A percentile compares a stretch with the other conserved stretches of the same genome.
phyloP scores from a whole-genome alignment of 108 stramenopile genomes.

The Schizochytrium sp. region DNA sequence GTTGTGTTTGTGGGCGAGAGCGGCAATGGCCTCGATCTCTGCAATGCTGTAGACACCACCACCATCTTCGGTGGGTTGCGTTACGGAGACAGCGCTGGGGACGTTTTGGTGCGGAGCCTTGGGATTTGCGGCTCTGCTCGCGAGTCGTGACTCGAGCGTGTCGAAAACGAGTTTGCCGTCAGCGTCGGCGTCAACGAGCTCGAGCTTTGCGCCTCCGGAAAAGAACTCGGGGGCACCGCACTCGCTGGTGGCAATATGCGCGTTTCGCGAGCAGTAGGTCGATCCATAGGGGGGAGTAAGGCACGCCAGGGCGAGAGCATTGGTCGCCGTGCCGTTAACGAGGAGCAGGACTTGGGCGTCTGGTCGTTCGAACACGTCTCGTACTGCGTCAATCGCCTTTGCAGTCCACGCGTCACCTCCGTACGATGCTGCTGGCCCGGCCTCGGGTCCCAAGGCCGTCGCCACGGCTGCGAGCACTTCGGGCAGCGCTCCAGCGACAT shows the following conservation, averaged over 20 bases:
- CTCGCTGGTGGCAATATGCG: neutral
- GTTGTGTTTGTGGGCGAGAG: neutral
- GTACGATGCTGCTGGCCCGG: neutral
- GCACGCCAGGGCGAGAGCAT: neutral
- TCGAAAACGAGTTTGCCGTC: neutral
- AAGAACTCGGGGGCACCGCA: neutral
- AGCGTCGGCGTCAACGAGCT: neutral
- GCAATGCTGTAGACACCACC: neutral
- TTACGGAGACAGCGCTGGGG: neutral
- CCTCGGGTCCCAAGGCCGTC: neutral
- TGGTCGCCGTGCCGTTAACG: neutral
- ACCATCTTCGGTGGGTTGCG: neutral
- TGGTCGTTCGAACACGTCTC: neutral
- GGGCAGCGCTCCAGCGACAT: neutral
- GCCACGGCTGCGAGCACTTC: neutral
- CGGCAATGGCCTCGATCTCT: neutral
- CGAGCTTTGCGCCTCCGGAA: neutral
- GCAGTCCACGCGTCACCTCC: neutral
- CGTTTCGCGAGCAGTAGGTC: neutral
- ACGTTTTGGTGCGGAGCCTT: neutral
- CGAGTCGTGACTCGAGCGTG: neutral
- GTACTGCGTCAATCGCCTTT: neutral
- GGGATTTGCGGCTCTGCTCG: neutral
- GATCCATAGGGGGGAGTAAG: neutral
- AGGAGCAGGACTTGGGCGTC: neutral